Base-by-base conservation (phyloP, 108 stramenopile genomes). In the Heterococcus sp. region DNA sequence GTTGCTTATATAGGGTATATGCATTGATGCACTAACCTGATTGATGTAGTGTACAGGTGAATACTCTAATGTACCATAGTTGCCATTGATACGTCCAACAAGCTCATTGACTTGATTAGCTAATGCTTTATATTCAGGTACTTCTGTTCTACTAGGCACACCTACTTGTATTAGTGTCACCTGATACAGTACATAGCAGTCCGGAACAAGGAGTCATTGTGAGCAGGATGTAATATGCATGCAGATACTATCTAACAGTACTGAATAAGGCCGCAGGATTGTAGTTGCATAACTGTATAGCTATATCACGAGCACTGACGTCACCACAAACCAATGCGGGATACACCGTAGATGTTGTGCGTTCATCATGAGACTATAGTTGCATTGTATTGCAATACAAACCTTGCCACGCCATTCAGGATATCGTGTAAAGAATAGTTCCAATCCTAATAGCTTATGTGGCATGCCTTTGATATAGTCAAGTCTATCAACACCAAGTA, bases 381-480 rank as follows among this genome's bases (percentile, higher is more conserved):
- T 58, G 46, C 46, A 21, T 21, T 58, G 46, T 8, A 21, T 58
- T 58, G 14, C 8, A 14, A 58, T 58, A 11, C 46, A 66, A 1
- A 40, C 74, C 71, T 84, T 84, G 0, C 76, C 84, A 21, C 70
- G 28, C 84, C 84, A 84, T 26, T 84, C 76, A 0, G 84, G 84
- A 36, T 84, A 75, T 27, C 76, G 71, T 33, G 46, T 77, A 37
- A 84, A 71, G 40, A 84, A 84, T 32, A 84, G 76, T 71, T 84
- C 84, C 33, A 84, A 68, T 3, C 75, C 84, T 38, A 84, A 37
- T 39, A 84, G 76, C 84, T 84, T 84, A 40, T 84, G 75, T 21
- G 84, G 84, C 84, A 84, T 76, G 37, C 84, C 84, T 76, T 84
- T 84, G 71, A 84, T 84, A 71, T 84, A 84, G 71, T 84, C 84